Percentiles rank a stretch among this genome's conserved stretches.
These are phyloP conservation scores for Phytophthora constricta DNA, from an alignment of 352 stramenopile species.

Conservation along the genomic window DNA sequence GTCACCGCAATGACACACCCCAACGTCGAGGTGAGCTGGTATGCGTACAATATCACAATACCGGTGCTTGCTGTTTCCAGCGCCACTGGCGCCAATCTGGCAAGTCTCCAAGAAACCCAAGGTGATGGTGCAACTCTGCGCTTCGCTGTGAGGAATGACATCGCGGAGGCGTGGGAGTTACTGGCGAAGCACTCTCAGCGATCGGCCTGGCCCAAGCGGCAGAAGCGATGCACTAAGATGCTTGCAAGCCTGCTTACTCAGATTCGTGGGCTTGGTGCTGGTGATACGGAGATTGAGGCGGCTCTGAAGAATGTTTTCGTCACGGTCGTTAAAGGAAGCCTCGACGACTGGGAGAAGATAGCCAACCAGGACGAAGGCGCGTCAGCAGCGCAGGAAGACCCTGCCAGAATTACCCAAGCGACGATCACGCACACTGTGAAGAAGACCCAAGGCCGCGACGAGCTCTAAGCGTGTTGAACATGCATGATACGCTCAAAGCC, in stretches of 20 bases:
- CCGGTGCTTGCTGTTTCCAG: constrained; percentile 47
- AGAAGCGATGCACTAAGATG: constrained; percentile 45
- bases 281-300: constrained; percentile 35
- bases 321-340: constrained; percentile 41
- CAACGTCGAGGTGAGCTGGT: constrained; percentile 52
- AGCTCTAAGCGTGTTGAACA: constrained; percentile 23
- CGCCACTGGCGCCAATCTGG: constrained; percentile 36
- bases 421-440: constrained; percentile 7
- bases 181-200: constrained; percentile 41
- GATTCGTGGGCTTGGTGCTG: constrained; percentile 20
- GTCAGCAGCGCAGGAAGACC: constrained; percentile 1
- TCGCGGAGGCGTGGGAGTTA: constrained; percentile 61
- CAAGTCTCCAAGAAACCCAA: constrained; percentile 18
- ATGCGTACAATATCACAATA: constrained; percentile 79
- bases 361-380: constrained; percentile 2
- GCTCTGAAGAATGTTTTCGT: constrained; percentile 56
- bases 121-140: constrained; percentile 21
- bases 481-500: neutral
- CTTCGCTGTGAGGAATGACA: constrained; percentile 45
- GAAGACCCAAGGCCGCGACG: constrained; percentile 27
- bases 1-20: constrained; percentile 39
- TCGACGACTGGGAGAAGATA: constrained; percentile 45
- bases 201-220: constrained; percentile 55
- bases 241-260: constrained; percentile 20
- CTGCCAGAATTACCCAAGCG: neutral